These are phyloP conservation scores for Pneumocystis jirovecii DNA, from an alignment of 1,139 yeast genomes.

Conservation along the genomic window DNA sequence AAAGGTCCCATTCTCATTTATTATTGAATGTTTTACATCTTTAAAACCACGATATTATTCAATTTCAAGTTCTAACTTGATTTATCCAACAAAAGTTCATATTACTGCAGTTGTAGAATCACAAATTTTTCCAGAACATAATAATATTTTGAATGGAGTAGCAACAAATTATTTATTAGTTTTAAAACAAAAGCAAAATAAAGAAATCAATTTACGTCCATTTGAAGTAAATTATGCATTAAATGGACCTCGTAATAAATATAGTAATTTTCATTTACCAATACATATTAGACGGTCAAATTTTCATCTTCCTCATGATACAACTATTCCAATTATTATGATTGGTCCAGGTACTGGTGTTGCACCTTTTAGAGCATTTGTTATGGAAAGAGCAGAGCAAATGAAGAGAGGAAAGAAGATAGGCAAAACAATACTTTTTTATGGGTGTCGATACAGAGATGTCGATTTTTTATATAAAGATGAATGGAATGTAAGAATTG, in stretches of 20 bases:
- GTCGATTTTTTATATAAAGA: slow-evolving; percentile 16
- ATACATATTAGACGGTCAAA: slow-evolving; percentile 90
- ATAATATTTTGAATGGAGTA: slow-evolving; percentile 59
- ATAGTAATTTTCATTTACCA: slow-evolving; percentile 47
- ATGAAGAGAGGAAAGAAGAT: slow-evolving; percentile 36
- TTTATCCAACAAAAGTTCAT: slow-evolving; percentile 60
- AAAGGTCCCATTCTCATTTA: slow-evolving; percentile 66
- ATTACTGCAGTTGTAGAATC: slow-evolving; percentile 85
- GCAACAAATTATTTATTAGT: slow-evolving; percentile 76
- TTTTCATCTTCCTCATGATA: slow-evolving; percentile 83
- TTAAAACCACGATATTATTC: slow-evolving; percentile 93
- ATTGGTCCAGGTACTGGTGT: slow-evolving; percentile 98
- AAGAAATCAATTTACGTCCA: slow-evolving; percentile 23
- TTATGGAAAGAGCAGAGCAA: slow-evolving; percentile 61
- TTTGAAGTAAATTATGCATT: slow-evolving; percentile 47
- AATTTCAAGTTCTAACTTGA: slow-evolving; percentile 75
- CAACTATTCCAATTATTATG: slow-evolving; percentile 72
- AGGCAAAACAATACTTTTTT: slow-evolving; percentile 66
- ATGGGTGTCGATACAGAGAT: slow-evolving; percentile 32
- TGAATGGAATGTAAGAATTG: slow-evolving; percentile 14
- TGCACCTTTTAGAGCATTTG: slow-evolving; percentile 90
- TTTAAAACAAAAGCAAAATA: slow-evolving; percentile 43
- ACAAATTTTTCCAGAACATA: slow-evolving; percentile 34
- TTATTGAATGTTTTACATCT: slow-evolving; percentile 66
- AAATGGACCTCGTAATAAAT: slow-evolving; percentile 64